Conservation (phyloP, 345 rosid species). For the Lenwebbia sp. region DNA sequence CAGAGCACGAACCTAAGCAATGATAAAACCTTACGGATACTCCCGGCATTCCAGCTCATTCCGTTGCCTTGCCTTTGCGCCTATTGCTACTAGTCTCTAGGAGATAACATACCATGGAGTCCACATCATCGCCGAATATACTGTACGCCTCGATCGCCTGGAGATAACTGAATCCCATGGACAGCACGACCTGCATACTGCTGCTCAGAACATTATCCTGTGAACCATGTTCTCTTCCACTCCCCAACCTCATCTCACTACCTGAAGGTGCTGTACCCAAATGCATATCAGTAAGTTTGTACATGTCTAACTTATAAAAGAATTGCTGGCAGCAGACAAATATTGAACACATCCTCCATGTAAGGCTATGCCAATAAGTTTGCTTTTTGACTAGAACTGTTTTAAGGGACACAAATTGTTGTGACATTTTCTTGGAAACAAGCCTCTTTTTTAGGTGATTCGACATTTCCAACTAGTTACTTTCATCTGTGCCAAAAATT, state of each 20-base stretch:
- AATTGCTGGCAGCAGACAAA: neutral
- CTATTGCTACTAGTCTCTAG: conserved; percentile 70
- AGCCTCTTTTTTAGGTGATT: neutral
- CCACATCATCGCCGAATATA: conserved; percentile 93
- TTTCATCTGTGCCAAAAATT: neutral
- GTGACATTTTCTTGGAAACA: neutral
- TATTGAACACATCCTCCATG: neutral
- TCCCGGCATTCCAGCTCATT: conserved; percentile 20
- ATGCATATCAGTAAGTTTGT: neutral
- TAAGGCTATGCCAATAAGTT: neutral
- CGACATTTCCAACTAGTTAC: neutral
- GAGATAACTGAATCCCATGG: conserved; percentile 92
- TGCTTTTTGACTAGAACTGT: neutral
- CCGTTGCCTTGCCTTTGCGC: conserved; percentile 82
- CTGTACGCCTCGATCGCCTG: conserved; percentile 87
- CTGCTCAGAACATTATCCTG: conserved; percentile 48
- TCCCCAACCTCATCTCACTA: conserved; percentile 35
- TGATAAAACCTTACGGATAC: neutral
- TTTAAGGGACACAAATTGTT: neutral
- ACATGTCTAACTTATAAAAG: neutral
- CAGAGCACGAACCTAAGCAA: neutral
- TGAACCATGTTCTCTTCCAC: conserved; percentile 16
- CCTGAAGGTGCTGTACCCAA: conserved; percentile 55
- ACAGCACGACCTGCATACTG: conserved; percentile 59
- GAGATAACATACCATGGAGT: conserved; percentile 86